phyloP scores from a whole-genome alignment of 2,329 filamentous ascomycete genomes.

The Teratosphaeria epicoccoides region DNA sequence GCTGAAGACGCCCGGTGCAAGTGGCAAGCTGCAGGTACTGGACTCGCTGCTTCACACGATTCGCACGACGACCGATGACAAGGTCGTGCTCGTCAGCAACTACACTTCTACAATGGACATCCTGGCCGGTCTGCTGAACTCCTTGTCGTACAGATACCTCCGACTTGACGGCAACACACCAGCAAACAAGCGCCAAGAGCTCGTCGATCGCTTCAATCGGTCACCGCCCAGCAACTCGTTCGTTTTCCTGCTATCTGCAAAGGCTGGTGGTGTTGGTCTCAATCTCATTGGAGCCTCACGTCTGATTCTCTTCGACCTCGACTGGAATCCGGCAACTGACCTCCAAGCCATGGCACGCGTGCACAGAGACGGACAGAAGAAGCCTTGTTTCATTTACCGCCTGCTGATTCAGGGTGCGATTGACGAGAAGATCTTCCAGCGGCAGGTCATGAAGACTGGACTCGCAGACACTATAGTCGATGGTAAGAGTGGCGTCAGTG shows the following conservation, averaged over 20 bases:
- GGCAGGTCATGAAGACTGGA: constrained; percentile 60
- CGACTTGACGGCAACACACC: constrained; percentile 60
- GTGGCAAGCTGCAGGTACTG: constrained; percentile 56
- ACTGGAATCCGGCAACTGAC: constrained; percentile 67
- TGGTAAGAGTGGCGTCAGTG: constrained; percentile 48
- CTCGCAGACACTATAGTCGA: constrained; percentile 63
- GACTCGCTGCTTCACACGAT: constrained; percentile 55
- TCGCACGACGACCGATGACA: constrained; percentile 52
- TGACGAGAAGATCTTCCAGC: constrained; percentile 66
- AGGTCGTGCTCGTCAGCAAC: constrained; percentile 66
- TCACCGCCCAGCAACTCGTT: constrained; percentile 47
- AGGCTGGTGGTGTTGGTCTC: constrained; percentile 58
- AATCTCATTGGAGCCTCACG: constrained; percentile 62
- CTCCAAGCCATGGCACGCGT: constrained; percentile 66
- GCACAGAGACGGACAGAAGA: constrained; percentile 60
- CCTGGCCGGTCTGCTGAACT: constrained; percentile 50
- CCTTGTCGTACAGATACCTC: constrained; percentile 51
- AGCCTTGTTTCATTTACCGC: constrained; percentile 57
- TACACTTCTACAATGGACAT: constrained; percentile 63
- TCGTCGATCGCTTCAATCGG: constrained; percentile 62
- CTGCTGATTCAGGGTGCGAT: constrained; percentile 57
- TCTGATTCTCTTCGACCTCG: constrained; percentile 60
- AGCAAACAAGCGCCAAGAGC: constrained; percentile 50
- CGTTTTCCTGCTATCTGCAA: constrained; percentile 62
- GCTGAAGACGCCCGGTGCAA: constrained; percentile 47